A percentile compares a stretch with the other conserved stretches of the same genome.
Evolutionary conservation across 2,329 filamentous ascomycete genomes (phyloP).

Genomic region (Pezicula neosporulosa): DNA sequence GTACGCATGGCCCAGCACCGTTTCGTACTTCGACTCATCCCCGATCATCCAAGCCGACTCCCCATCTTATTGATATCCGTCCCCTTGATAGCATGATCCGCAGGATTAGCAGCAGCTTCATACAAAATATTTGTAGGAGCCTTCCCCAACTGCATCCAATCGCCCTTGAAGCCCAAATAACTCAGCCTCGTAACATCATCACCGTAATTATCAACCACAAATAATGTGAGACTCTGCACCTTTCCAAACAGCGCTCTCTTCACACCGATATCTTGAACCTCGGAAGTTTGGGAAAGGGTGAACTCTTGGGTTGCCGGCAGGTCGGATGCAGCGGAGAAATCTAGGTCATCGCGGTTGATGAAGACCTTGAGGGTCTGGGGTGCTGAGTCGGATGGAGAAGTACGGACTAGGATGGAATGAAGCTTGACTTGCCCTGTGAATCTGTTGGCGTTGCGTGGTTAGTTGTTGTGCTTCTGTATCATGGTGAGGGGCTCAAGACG

Average conservation of each 20-base stretch:
- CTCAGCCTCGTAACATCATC: slow-evolving; percentile 72
- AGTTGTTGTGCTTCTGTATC: background rate
- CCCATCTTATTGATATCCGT: slow-evolving; percentile 52
- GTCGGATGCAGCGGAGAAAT: slow-evolving; percentile 75
- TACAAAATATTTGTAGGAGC: slow-evolving; percentile 87
- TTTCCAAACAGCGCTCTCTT: slow-evolving; percentile 86
- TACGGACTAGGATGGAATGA: slow-evolving; percentile 83
- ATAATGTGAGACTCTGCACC: slow-evolving; percentile 77
- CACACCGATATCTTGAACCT: slow-evolving; percentile 84
- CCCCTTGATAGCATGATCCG: slow-evolving; percentile 72
- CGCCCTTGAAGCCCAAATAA: slow-evolving; percentile 90
- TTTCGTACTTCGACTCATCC: background rate
- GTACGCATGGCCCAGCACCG: slow-evolving; percentile 43
- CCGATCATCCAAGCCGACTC: slow-evolving; percentile 43
- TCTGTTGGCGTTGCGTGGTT: slow-evolving; percentile 37
- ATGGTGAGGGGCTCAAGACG: slow-evolving; percentile 30
- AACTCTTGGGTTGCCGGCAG: slow-evolving; percentile 70
- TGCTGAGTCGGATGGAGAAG: slow-evolving; percentile 65
- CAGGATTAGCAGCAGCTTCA: slow-evolving; percentile 89
- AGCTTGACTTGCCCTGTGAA: slow-evolving; percentile 94
- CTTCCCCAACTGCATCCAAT: slow-evolving; percentile 83
- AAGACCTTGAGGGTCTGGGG: slow-evolving; percentile 84
- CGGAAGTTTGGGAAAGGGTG: slow-evolving; percentile 71
- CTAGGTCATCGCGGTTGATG: slow-evolving; percentile 81
- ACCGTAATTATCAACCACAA: slow-evolving; percentile 89